Percentiles rank a stretch among this genome's conserved stretches.
Conservation (phyloP, 306 rosid genomes). For the Ochetophila trinervis region DNA sequence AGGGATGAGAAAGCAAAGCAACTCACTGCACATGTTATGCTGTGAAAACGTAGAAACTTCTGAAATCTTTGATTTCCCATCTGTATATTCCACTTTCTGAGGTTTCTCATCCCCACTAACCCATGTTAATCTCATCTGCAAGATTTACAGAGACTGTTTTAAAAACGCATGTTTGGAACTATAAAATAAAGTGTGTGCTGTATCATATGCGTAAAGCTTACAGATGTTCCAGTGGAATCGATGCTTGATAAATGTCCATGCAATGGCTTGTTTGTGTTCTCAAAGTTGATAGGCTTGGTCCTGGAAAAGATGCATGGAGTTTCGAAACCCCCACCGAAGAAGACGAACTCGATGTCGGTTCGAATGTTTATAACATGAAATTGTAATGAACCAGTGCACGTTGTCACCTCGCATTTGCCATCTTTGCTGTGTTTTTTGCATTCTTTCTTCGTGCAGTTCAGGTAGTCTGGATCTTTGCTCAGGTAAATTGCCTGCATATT, state of each 20-base stretch:
- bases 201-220: slow-evolving; percentile 23
- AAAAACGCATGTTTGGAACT: no score
- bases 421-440: slow-evolving; percentile 28
- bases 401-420: slow-evolving; percentile 33
- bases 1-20: slow-evolving; percentile 1
- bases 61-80: slow-evolving; percentile 51
- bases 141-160: background rate
- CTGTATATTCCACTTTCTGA: slow-evolving; percentile 61
- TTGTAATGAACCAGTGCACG: slow-evolving; percentile 59
- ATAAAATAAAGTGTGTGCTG: background rate
- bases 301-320: slow-evolving; percentile 52
- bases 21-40: slow-evolving; percentile 77
- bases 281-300: slow-evolving; percentile 44
- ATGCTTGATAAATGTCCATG: slow-evolving; percentile 62
- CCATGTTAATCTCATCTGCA: slow-evolving; percentile 87
- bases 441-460: slow-evolving; percentile 57
- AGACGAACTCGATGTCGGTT: slow-evolving; percentile 71
- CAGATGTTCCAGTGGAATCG: slow-evolving; percentile 70
- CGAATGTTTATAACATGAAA: slow-evolving; percentile 85
- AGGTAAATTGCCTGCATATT: slow-evolving; percentile 49
- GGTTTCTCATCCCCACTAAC: slow-evolving; percentile 71
- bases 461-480: slow-evolving; percentile 62
- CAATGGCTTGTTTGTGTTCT: slow-evolving; percentile 67
- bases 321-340: slow-evolving; percentile 62
- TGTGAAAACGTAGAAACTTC: slow-evolving; percentile 63